phyloP scores from a whole-genome alignment of 306 rosid genomes.

The Spatholobus suberectus region DNA sequence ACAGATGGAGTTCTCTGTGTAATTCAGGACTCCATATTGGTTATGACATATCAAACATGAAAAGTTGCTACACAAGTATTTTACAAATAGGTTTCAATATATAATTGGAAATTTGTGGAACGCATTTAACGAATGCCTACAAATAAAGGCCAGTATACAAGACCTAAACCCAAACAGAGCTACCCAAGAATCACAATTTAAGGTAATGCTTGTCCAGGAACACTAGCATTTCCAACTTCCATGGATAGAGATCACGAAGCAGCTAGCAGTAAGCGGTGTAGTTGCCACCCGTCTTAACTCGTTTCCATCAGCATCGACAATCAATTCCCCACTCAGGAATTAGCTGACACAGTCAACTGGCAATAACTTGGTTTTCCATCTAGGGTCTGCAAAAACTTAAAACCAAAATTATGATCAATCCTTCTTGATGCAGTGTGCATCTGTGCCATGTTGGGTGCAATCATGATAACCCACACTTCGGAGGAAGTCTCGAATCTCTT shows the following conservation, averaged over 20 bases:
- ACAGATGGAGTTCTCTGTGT: neutral
- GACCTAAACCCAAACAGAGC: constrained; percentile 25
- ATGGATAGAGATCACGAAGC: neutral
- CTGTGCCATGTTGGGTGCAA: constrained; percentile 89
- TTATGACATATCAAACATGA: constrained; percentile 17
- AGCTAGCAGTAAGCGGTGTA: constrained; percentile 3
- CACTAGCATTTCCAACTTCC: constrained; percentile 7
- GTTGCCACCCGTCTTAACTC: neutral
- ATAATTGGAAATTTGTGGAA: neutral
- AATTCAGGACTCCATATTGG: neutral
- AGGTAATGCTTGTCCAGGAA: neutral
- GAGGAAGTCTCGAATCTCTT: constrained; percentile 80
- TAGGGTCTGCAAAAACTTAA: constrained; percentile 27
- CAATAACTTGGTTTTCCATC: constrained; percentile 33
- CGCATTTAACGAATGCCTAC: constrained; percentile 22
- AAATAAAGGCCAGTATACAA: constrained; percentile 34
- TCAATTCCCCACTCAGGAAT: constrained; percentile 1
- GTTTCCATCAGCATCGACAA: constrained; percentile 21
- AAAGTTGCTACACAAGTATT: constrained; percentile 4
- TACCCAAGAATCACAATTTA: constrained; percentile 30
- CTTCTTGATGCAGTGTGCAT: constrained; percentile 91
- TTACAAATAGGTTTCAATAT: neutral
- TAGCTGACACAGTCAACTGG: constrained; percentile 22
- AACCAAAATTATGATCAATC: constrained; percentile 42
- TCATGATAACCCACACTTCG: constrained; percentile 74